phyloP scores from a whole-genome alignment of 305 asterid genomes.

The Rubia tinctorum region DNA sequence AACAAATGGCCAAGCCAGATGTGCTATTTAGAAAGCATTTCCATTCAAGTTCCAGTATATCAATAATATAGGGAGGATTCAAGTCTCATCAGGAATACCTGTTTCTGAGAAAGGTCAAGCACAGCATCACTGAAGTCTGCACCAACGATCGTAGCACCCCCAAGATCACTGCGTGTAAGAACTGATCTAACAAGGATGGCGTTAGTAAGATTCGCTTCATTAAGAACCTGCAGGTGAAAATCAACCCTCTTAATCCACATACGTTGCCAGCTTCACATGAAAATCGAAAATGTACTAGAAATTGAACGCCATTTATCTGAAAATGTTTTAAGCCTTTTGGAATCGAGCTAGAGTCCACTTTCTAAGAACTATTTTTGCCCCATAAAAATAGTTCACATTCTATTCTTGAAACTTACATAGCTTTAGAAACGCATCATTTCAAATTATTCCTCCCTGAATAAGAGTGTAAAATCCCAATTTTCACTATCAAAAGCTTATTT shows the following conservation, averaged over 20 bases:
- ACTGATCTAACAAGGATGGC: slow-evolving; percentile 91
- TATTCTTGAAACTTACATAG: background rate
- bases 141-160: slow-evolving; percentile 78
- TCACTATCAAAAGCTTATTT: background rate
- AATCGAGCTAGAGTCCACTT: background rate
- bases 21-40: background rate
- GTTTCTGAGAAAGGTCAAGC: slow-evolving; percentile 76
- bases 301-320: background rate
- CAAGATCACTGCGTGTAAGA: slow-evolving; percentile 91
- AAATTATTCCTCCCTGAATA: background rate
- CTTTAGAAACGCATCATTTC: background rate
- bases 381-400: background rate
- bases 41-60: background rate
- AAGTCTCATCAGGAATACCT: slow-evolving; percentile 32
- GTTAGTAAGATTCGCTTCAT: slow-evolving; percentile 83
- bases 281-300: background rate
- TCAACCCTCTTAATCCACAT: background rate
- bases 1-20: background rate
- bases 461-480: background rate
- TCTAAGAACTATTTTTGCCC: too few relatives aligned
- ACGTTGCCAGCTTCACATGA: background rate
- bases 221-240: slow-evolving; percentile 55
- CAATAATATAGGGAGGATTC: background rate
- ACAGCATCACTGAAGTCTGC: slow-evolving; percentile 95
- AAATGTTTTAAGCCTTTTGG: background rate